Base-by-base conservation (phyloP, 306 rosid genomes). In the Begonia masoniana region DNA sequence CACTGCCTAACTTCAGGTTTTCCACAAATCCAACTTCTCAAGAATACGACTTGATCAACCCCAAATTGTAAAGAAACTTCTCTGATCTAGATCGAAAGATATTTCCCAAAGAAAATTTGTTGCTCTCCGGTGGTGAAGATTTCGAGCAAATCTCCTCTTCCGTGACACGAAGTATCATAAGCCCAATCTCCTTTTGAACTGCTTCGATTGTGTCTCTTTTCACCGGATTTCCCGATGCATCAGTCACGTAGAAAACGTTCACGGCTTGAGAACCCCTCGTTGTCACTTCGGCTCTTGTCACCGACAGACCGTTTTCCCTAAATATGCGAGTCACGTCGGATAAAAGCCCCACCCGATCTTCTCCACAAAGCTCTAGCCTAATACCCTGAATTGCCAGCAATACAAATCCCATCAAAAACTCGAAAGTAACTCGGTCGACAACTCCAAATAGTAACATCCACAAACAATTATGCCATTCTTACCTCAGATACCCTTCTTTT, bases 241-340 rank as follows among this genome's bases (percentile, higher is more conserved):
- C 96, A 12, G 82, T 81, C 62, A 91, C 99, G 48, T 91, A 91
- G 61, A 91, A 91, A n/a, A 63, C 74, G 64, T 91, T 91, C 71
- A 83, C 57, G 50, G 96, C 99, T 70, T 81, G 75, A 24, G 81
- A 71, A 5, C 84, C 96, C 19, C 84, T 76, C 13, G 96, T 91
- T 43, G 92, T 71, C 36, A 91, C 96, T 72, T 91, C 99, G 16
- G 99, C 99, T 36, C 96, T 76, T 43, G 69, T 75, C 10, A 91
- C 99, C 2, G 94, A 81, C 45, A 91, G 96, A 15, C 96, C 95
- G 5, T 91, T 91, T 63, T 91, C 99, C 78, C 99, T 73, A 50
- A 91, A 91, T 51, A 91, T 86, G 43, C 99, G 96, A 55, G 99
- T 91, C 66, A 83, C 96, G 21, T 91, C 96, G 10, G 96, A 91